phyloP scores from a whole-genome alignment of 176 grass and related monocot genomes.

The Ananas comosus region DNA sequence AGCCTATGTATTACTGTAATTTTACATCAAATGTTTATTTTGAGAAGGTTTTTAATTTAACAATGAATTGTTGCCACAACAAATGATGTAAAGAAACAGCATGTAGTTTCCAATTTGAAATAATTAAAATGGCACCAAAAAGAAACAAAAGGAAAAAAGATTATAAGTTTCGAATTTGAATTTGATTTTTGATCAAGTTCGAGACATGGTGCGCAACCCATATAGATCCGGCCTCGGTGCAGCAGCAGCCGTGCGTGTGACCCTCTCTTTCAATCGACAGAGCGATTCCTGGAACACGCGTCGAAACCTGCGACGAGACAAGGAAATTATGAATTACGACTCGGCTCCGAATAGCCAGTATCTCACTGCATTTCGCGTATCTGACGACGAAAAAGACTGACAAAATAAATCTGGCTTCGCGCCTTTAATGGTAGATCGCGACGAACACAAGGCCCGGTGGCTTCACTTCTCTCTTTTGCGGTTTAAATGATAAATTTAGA shows the following conservation, averaged over 20 bases:
- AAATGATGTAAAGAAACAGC: no score
- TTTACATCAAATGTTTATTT: no score
- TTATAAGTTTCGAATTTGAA: neutral
- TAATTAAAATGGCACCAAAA: neutral
- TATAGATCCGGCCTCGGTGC: conserved; percentile 52
- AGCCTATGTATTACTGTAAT: no score
- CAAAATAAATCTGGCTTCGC: no score
- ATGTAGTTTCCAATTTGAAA: neutral
- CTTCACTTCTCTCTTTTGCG: no score
- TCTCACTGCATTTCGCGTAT: no score
- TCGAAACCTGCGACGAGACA: conserved; percentile 32
- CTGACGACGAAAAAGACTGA: no score
- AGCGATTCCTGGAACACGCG: conserved; percentile 30
- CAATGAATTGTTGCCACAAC: no score
- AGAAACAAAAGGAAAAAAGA: neutral
- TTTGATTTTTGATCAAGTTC: conserved; percentile 43
- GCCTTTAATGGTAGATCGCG: no score
- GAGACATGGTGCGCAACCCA: conserved; percentile 49
- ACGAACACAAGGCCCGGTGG: no score
- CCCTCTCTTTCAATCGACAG: conserved; percentile 70
- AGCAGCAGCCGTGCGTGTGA: conserved; percentile 68
- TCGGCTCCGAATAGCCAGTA: neutral
- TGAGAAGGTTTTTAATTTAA: no score
- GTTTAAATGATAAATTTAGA: no score
- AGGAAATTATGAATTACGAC: neutral